Conservation (phyloP, 148 eudicot genomes). For the Silene latifolia region DNA sequence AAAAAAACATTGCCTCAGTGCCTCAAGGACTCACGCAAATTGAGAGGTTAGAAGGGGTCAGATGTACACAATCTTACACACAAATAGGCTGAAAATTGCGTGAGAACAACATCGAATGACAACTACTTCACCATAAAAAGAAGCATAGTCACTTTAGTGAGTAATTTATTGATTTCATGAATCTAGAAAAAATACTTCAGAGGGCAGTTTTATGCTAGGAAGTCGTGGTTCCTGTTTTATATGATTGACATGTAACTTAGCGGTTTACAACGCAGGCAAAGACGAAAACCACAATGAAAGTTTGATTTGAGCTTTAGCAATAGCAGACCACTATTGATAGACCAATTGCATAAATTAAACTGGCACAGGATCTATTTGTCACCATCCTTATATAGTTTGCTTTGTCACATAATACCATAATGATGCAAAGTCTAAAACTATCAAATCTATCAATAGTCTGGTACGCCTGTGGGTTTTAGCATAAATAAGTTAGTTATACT, state of each 20-base stretch:
- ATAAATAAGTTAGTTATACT: slow-evolving; percentile 9
- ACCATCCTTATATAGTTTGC: background rate
- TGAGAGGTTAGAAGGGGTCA: no score
- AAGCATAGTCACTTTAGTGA: no score
- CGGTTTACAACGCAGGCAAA: background rate
- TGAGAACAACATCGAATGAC: no score
- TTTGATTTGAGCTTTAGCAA: slow-evolving; percentile 3
- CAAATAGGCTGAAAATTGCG: no score
- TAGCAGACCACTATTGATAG: background rate
- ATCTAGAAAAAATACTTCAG: background rate
- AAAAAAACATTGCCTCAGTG: no score
- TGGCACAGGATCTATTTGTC: background rate
- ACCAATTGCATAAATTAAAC: background rate
- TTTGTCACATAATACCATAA: background rate
- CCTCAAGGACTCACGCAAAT: no score
- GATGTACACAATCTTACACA: no score
- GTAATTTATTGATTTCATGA: background rate
- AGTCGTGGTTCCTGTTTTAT: background rate
- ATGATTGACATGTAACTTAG: background rate
- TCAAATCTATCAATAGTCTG: background rate
- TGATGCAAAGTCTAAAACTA: background rate
- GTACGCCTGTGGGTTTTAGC: background rate
- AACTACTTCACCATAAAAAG: no score
- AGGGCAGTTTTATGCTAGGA: background rate
- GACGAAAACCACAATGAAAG: background rate